These are phyloP conservation scores for Moniliophthora roreri DNA, from an alignment of 1,284 basidiomycete genomes.

Conservation along the genomic window DNA sequence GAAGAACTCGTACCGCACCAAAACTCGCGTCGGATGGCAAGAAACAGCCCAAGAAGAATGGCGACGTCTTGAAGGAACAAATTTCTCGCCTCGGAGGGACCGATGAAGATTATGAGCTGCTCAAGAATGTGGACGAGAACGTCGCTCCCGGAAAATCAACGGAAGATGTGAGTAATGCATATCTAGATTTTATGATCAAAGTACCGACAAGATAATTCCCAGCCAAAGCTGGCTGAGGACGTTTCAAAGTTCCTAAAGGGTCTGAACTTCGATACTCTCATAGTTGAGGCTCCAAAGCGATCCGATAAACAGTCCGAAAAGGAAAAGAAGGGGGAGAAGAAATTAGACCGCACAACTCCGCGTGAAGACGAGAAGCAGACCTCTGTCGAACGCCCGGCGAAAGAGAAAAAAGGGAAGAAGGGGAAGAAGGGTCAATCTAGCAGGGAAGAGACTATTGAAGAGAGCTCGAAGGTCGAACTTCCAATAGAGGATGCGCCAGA, in stretches of 20 bases:
- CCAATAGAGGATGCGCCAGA: conserved; percentile 7
- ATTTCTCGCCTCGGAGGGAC: conserved; percentile 32
- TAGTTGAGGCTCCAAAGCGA: conserved; percentile 25
- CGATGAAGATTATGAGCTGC: conserved; percentile 31
- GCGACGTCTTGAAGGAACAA: conserved; percentile 24
- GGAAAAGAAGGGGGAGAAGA: conserved; percentile 14
- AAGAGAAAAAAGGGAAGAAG: conserved; percentile 16
- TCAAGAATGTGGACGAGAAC: conserved; percentile 28
- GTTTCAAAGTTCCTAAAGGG: conserved; percentile 60
- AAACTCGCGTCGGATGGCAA: conserved; percentile 17
- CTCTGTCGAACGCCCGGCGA: background rate
- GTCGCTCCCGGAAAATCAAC: conserved; percentile 17
- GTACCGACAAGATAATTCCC: conserved; percentile 9
- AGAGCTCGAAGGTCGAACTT: conserved; percentile 14
- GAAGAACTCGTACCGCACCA: conserved; percentile 11
- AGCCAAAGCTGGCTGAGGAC: conserved; percentile 51
- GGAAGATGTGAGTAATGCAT: conserved; percentile 26
- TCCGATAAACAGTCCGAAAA: conserved; percentile 14
- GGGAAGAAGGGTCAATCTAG: conserved; percentile 13
- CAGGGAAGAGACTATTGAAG: conserved; percentile 19
- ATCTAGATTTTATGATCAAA: background rate
- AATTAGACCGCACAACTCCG: background rate
- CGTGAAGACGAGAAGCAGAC: background rate
- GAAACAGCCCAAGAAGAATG: conserved; percentile 18
- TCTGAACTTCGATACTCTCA: conserved; percentile 43